Evolutionary conservation across 768 basidiomycete genomes (phyloP), one percentile per base, ranked within the genome.

Genomic region (Brasilioporus rufonigricans): DNA sequence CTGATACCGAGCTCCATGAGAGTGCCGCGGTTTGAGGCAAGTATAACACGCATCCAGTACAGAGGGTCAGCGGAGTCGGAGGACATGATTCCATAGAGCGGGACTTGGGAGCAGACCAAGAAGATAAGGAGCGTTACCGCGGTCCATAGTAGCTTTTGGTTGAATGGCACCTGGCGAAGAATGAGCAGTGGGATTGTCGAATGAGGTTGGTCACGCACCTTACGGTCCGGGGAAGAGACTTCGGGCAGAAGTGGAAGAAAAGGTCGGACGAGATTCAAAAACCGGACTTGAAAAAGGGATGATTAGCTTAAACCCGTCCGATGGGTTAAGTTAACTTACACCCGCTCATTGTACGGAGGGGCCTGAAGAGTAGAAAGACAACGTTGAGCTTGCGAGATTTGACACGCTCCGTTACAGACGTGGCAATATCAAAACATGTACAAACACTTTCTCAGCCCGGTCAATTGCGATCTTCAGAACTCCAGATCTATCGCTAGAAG

Each of bases 21-120:
- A 1, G 97, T 98, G 60, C 97, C 97, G 56, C 96, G 85, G 77
- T 98, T 98, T 8, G 93, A 97, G 23, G 97, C 96, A 57, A 99
- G 84, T 76, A 99, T 98, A 77, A 96, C 96, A 75, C 96, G 91
- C 89, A 98, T 94, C 97, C 96, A 98, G 79, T 97, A 98, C 40
- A 99, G 85, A 14, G 97, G 97, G 77, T 99, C 96, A 51, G 93
- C 93, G 62, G 94, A 97, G 81, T 99, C 96, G 56, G 94, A 97
- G 27, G 93, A 97, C 87, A 98, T 96, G 84, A 99, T 98, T 59
- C 97, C 97, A 74, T 98, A 99, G 44, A 99, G 82, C 7, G 97
- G 97, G 31, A 98, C 96, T 77, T 98, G 97, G 26, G 95, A 98
- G 81, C 96, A 98, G 60, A 98, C 96, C 68, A 99, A 76, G 90